A percentile compares a stretch with the other conserved stretches of the same genome.
Evolutionary conservation across 2,329 filamentous ascomycete genomes (phyloP).

Genomic region (Grosmannia huntii): DNA sequence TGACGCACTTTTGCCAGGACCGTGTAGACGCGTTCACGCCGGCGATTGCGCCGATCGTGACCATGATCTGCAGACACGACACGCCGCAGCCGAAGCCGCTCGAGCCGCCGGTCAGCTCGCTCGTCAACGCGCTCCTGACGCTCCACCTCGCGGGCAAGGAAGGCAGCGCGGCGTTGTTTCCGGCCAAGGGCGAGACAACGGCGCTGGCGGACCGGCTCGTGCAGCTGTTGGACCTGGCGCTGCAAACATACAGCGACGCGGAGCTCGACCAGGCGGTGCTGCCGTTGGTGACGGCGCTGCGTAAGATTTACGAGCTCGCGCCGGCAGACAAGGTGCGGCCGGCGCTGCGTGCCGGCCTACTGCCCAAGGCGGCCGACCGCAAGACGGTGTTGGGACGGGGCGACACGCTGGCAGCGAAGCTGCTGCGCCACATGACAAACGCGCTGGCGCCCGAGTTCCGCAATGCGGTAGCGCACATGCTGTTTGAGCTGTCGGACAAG

Average conservation of each 20-base stretch:
- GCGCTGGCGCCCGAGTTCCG: constrained; percentile 59
- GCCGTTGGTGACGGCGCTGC: constrained; percentile 62
- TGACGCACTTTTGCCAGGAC: constrained; percentile 61
- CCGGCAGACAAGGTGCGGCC: constrained; percentile 43
- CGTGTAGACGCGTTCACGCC: constrained; percentile 49
- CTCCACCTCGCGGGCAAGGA: constrained; percentile 52
- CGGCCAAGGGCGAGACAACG: constrained; percentile 42
- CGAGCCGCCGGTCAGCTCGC: constrained; percentile 54
- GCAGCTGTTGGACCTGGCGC: constrained; percentile 54
- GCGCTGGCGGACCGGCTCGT: constrained; percentile 53
- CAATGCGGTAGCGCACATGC: constrained; percentile 60
- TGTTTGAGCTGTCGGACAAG: constrained; percentile 78
- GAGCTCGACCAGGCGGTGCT: constrained; percentile 62
- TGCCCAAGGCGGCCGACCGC: constrained; percentile 69
- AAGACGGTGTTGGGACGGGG: constrained; percentile 64
- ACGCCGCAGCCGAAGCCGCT: constrained; percentile 53
- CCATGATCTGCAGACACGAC: constrained; percentile 49
- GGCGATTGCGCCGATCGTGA: constrained; percentile 56
- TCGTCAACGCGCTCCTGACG: constrained; percentile 74
- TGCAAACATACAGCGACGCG: constrained; percentile 47
- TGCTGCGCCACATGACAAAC: constrained; percentile 68
- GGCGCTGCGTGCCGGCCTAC: constrained; percentile 51
- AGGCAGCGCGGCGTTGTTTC: constrained; percentile 48
- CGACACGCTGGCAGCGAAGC: constrained; percentile 57
- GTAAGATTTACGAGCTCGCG: constrained; percentile 57